phyloP scores from a whole-genome alignment of 805 yeast species.

The Brettanomyces bruxellensis region DNA sequence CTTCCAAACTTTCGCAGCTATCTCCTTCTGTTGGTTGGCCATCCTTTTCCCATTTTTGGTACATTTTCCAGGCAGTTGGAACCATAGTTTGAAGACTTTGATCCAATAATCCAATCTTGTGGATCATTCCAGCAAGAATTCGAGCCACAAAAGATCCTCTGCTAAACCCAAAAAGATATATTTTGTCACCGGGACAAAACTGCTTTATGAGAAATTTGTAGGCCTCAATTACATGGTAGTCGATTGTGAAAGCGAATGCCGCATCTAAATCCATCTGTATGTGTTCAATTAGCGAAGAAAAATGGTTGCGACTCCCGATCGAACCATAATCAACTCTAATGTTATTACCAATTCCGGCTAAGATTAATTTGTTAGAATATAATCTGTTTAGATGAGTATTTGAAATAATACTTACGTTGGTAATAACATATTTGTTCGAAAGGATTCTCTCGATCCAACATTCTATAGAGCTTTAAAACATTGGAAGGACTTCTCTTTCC shows the following conservation, averaged over 20 bases:
- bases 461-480: slow-evolving; percentile 41
- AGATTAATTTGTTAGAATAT: neutral
- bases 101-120: slow-evolving; percentile 49
- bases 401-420: slow-evolving; percentile 31
- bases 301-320: slow-evolving; percentile 14
- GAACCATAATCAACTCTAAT: slow-evolving; percentile 31
- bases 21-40: slow-evolving; percentile 41
- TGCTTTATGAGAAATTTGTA: slow-evolving; percentile 42
- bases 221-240: slow-evolving; percentile 48
- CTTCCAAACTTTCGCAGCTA: slow-evolving; percentile 39
- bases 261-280: slow-evolving; percentile 12
- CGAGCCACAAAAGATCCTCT: slow-evolving; percentile 64
- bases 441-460: slow-evolving; percentile 36
- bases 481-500: slow-evolving; percentile 48
- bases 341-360: slow-evolving; percentile 52
- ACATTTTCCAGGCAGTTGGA: slow-evolving; percentile 53
- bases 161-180: slow-evolving; percentile 49
- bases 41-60: slow-evolving; percentile 50
- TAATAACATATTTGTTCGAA: slow-evolving; percentile 47
- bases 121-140: slow-evolving; percentile 57
- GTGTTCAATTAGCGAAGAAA: slow-evolving; percentile 6
- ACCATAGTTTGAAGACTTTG: slow-evolving; percentile 48
- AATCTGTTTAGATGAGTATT: too few species aligned
- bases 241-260: slow-evolving; percentile 44
- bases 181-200: slow-evolving; percentile 40